A percentile compares a stretch with the other conserved stretches of the same genome.
These are phyloP conservation scores for Pseudogymnoascus sp. DNA, from an alignment of 2,329 filamentous ascomycete genomes.

Conservation along the genomic window DNA sequence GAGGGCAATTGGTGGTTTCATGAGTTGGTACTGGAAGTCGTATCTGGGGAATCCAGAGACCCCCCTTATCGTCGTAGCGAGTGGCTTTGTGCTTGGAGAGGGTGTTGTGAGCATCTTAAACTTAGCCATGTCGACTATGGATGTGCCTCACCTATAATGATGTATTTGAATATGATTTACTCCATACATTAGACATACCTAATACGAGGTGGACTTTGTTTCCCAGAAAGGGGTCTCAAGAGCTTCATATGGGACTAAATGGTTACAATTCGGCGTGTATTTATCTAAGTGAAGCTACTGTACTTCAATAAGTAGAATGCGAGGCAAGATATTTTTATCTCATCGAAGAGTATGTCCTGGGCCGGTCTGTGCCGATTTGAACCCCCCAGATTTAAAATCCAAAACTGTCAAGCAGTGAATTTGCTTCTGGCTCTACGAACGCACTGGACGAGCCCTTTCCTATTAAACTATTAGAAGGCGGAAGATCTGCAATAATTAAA, in stretches of 20 bases:
- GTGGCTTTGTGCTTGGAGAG: constrained; percentile 85
- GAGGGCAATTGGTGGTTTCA: constrained; percentile 69
- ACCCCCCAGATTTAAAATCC: constrained; percentile 59
- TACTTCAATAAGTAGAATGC: not conserved
- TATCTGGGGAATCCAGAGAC: constrained; percentile 52
- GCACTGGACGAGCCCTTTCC: constrained; percentile 59
- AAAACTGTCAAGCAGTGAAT: constrained; percentile 84
- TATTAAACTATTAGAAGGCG: constrained; percentile 35
- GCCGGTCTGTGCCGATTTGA: not conserved
- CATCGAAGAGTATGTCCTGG: not conserved
- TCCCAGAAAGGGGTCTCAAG: not conserved
- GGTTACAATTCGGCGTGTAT: not conserved
- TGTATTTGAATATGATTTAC: not conserved
- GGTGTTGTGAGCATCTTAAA: constrained; percentile 90
- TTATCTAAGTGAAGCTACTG: not conserved
- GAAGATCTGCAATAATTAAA: constrained; percentile 70
- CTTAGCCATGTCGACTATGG: constrained; percentile 67
- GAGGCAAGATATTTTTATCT: not conserved
- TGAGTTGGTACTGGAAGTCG: constrained; percentile 71
- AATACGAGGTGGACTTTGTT: not conserved
- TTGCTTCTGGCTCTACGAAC: constrained; percentile 89
- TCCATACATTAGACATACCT: not conserved
- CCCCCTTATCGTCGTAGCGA: constrained; percentile 80
- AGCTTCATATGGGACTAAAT: not conserved
- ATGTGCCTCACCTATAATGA: constrained; percentile 60